Base-by-base conservation (phyloP, 345 rosid genomes). In the Salix udensis region DNA sequence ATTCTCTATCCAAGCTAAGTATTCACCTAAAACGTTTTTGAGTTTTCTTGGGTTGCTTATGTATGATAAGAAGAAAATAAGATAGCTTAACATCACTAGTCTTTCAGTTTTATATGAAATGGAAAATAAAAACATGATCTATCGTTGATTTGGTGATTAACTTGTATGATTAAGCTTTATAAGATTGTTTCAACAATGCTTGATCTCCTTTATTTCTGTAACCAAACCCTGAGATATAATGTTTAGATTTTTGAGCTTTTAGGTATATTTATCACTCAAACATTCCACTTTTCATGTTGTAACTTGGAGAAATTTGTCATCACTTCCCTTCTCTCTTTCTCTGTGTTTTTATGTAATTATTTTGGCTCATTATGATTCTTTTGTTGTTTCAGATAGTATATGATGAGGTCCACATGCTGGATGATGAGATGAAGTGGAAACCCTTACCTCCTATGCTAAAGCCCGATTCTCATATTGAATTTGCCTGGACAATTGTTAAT, bases 401-500 rank as follows among this genome's bases (percentile, higher is more conserved):
- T 75, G 82, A 83, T 74, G 93, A 91, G 76, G 97, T 96, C 7
- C 88, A 90, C 89, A 89, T 91, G 99, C 88, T 96, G 72, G 99
- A 91, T 82, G 87, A 88, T 72, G 91, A 90, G 78, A 91, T 89
- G 93, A 89, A 93, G 86, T 96, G 98, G 99, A 92, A 91, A 84
- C 83, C 76, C 10, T 74, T 92, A 70, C 90, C 97, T 79, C 65
- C 97, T 0, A 88, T 95, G 96, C 97, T 92, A 61, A 95, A 95
- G 80, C 94, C 99, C 0, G 91, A 93, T 80, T 93, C 98, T 16
- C 99, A 96, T 80, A 91, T 96, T 39, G 98, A 96, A 74, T 96
- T 93, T 84, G 98, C 98, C 79, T 96, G 99, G 99, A 81, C 80
- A 19, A 71, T 91, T n/a, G 98, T 93, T 76, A 91, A 96, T 82